Base-by-base conservation (phyloP, 768 basidiomycete genomes). In the Multifurca ochricompacta region DNA sequence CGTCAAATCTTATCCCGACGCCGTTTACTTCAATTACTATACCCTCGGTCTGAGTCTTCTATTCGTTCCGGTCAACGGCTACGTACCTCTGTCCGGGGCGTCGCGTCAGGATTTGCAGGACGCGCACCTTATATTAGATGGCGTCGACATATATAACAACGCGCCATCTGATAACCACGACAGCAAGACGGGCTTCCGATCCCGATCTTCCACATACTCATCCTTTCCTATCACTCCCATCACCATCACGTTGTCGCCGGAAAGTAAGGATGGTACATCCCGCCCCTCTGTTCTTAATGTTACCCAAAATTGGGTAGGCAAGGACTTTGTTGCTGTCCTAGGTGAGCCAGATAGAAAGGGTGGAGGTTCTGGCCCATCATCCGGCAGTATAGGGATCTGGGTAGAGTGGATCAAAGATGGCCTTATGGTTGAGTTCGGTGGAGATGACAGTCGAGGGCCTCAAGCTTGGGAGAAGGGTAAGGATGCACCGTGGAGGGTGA, bases 341-440 rank as follows among this genome's bases (percentile, higher is more conserved):
- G 92, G 92, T 9, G 94, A 97, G 68, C 94, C 94, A 6, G 80
- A 80, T 64, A 76, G 89, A 57, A 98, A 96, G 67, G 94, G 94
- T 6, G 92, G 93, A 19, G 93, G 94, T 1, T 73, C 81, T 8
- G 90, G 90, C 1, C 89, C 90, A 11, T 85, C 84, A 19, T 80
- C 82, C 2, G 87, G 88, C 35, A 90, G 86, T 30, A 87, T 95
- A 61, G 85, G 84, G 27, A 91, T 95, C 60, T 96, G 91, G 90
- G 87, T 91, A 60, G 91, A 96, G 68, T 96, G 92, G 93, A 75
- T 81, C 25, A 77, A 72, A 61, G 78, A 84, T 56, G 90, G 89
- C 2, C 65, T 92, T 32, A 89, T 92, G 87, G 77, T 90, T 11
- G 90, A 92, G 63, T 89, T 90, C 65, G 88, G 86, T 0, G 89